These are phyloP conservation scores for Ceratocystis lukuohia DNA, from an alignment of 2,329 filamentous ascomycete species.

Conservation along the genomic window DNA sequence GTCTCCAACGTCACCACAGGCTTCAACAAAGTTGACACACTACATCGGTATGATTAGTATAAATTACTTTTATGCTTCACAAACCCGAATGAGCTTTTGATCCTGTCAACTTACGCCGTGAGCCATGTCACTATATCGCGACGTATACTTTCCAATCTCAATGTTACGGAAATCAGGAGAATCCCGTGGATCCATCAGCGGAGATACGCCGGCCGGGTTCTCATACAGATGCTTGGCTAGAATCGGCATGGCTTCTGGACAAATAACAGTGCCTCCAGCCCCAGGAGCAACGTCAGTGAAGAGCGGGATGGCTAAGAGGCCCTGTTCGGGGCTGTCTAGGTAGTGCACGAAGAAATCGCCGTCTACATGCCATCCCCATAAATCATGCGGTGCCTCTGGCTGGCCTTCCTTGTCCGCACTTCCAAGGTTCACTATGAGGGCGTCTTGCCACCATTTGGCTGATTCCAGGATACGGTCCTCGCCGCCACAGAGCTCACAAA, in stretches of 20 bases:
- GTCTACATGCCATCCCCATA: slow-evolving; percentile 54
- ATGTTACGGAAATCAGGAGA: slow-evolving; percentile 34
- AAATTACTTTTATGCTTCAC: neutral
- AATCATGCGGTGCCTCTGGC: slow-evolving; percentile 37
- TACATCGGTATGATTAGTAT: slow-evolving; percentile 3
- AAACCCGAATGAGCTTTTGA: neutral
- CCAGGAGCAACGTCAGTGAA: slow-evolving; percentile 48
- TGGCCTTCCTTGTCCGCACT: slow-evolving; percentile 38
- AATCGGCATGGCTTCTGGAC: slow-evolving; percentile 42
- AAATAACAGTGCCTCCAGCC: slow-evolving; percentile 53
- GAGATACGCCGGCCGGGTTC: slow-evolving; percentile 51
- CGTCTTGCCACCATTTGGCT: slow-evolving; percentile 49
- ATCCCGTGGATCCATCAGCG: slow-evolving; percentile 47
- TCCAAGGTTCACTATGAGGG: slow-evolving; percentile 57
- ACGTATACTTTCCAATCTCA: slow-evolving; percentile 26
- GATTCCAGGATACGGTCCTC: slow-evolving; percentile 38
- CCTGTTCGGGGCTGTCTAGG: slow-evolving; percentile 57
- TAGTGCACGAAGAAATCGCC: slow-evolving; percentile 63
- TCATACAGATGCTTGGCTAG: slow-evolving; percentile 46
- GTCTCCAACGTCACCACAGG: slow-evolving; percentile 40
- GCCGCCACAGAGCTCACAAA: slow-evolving; percentile 53
- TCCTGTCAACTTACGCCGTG: slow-evolving; percentile 20
- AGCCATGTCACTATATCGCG: slow-evolving; percentile 33
- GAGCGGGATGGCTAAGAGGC: slow-evolving; percentile 51
- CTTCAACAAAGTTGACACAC: slow-evolving; percentile 41